Base-by-base conservation (phyloP, 352 stramenopile genomes). In the Pythium grandisporangium region DNA sequence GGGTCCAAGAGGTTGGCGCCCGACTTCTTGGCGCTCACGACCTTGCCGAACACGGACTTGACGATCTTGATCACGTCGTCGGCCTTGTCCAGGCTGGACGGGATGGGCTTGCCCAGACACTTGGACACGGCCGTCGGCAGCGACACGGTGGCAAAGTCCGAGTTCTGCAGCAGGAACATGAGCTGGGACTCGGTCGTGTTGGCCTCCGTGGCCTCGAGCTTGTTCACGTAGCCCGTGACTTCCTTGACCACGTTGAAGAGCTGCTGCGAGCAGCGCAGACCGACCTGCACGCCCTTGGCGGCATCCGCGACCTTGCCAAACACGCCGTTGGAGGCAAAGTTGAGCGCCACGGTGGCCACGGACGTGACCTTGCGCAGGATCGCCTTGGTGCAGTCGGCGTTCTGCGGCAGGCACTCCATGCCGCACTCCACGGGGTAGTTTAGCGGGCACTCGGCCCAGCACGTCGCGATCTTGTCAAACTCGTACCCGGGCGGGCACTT, bases 371-470 rank as follows among this genome's bases (percentile, higher is more conserved):
- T 85, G 32, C 42, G 32, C 41, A 86, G 42, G 7, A 87, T 37
- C 16, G 76, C 58, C 1, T 68, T 20, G 6, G 49, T 47, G 51
- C 76, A 89, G 37, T 84, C 66, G 14, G 70, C 52, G 34, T 85
- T 89, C 25, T 84, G 66, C 4, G 68, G 73, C 26, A 87, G 63
- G 35, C 76, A 87, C 38, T 90, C 69, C 30, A 70, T 63, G 37
- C 70, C 53, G 35, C 76, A 90, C 45, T 81, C 48, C 16, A 90
- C 71, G 0, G 77, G 77, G 57, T 84, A 90, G 27, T 82, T 58
- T 7, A 87, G 45, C 0, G 77, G 77, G 30, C 77, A 90, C 42
- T 85, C 57, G 0, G 73, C 61, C 76, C 72, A 89, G 48, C 76
- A 89, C 1, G 48, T 63, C 13, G 54, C 54, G 25, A 70, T 40